Evolutionary conservation across 2,329 filamentous ascomycete genomes (phyloP).

Genomic region (Cladobotryum protrusum): DNA sequence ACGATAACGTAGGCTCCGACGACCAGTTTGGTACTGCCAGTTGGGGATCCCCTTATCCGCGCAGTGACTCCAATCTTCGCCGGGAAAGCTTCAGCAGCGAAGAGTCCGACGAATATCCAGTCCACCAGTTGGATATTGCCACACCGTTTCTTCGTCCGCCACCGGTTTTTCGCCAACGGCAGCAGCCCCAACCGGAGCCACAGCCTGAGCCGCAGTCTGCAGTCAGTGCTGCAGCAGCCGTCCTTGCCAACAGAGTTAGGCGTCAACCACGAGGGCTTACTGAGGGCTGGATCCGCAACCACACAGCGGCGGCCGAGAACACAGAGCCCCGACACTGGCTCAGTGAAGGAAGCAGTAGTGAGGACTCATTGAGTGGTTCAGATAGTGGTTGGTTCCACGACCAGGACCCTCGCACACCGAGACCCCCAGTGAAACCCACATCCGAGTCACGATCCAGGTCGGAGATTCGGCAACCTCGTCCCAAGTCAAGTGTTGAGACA

Average conservation of each 20-base stretch:
- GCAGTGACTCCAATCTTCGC: constrained; percentile 49
- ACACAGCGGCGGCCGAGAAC: constrained; percentile 64
- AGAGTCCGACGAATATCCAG: constrained; percentile 51
- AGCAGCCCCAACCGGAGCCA: background rate
- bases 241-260: constrained; percentile 57
- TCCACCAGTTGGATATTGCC: constrained; percentile 55
- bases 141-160: constrained; percentile 57
- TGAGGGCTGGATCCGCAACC: constrained; percentile 81
- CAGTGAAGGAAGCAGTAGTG: constrained; percentile 66
- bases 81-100: constrained; percentile 52
- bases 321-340: constrained; percentile 75
- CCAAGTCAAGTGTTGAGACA: constrained; percentile 52
- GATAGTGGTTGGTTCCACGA: constrained; percentile 48
- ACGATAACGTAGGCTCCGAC: constrained; percentile 23
- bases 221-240: constrained; percentile 52
- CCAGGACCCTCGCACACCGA: constrained; percentile 42
- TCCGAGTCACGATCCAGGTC: constrained; percentile 16
- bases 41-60: constrained; percentile 88
- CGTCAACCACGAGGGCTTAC: constrained; percentile 59
- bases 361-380: constrained; percentile 66
- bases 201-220: constrained; percentile 24
- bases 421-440: constrained; percentile 26
- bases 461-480: constrained; percentile 35
- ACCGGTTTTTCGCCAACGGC: constrained; percentile 33
- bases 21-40: constrained; percentile 62